Conservation (phyloP, 306 rosid species). For the Acacia melanoxylon region DNA sequence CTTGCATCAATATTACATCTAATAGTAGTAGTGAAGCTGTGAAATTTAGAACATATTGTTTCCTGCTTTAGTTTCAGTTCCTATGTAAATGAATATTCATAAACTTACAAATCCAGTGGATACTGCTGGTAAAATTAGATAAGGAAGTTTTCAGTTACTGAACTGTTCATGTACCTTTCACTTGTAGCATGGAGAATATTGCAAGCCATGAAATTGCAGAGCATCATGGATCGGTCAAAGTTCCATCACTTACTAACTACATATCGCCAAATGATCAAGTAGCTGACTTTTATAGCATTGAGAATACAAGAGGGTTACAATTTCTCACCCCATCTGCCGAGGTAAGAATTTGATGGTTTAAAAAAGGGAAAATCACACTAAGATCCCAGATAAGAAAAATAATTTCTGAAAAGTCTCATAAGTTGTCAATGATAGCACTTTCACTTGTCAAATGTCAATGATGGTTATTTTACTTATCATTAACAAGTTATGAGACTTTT, state of each 20-base stretch:
- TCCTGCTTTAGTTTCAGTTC: neutral
- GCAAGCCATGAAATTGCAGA: constrained; percentile 9
- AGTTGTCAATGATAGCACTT: too few relatives aligned
- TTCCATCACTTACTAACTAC: constrained; percentile 48
- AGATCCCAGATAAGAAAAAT: too few relatives aligned
- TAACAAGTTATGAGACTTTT: too few relatives aligned
- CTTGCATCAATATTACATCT: neutral
- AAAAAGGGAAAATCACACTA: too few relatives aligned
- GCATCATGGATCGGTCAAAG: constrained; percentile 32
- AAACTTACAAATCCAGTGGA: neutral
- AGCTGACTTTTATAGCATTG: constrained; percentile 39
- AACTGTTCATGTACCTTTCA: constrained; percentile 2
- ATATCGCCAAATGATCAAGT: constrained; percentile 48
- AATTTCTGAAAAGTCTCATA: too few relatives aligned
- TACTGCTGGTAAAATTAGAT: neutral
- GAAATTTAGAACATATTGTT: neutral
- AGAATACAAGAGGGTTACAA: constrained; percentile 31
- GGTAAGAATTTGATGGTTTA: too few relatives aligned
- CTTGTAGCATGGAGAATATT: constrained; percentile 40
- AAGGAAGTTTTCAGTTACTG: neutral
- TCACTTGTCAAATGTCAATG: too few relatives aligned
- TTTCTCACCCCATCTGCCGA: constrained; percentile 22
- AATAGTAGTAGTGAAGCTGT: neutral
- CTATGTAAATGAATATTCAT: neutral
- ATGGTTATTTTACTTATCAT: too few relatives aligned